phyloP scores from a whole-genome alignment of 768 basidiomycete species.

The Kwoniella sp. region DNA sequence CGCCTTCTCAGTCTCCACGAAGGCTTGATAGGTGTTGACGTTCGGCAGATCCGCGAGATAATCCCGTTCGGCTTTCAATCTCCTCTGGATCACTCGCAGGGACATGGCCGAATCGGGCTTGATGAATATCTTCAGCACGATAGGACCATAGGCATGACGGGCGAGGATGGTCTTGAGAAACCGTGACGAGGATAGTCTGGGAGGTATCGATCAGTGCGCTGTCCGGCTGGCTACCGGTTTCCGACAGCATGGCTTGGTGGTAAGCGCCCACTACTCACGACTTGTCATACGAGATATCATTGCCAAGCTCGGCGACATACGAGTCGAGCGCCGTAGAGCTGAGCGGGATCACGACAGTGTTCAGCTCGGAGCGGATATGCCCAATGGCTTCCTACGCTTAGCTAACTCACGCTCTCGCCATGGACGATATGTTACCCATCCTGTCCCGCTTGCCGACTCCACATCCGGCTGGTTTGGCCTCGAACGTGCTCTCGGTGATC shows the following conservation, averaged over 20 bases:
- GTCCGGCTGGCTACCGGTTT: too few species aligned
- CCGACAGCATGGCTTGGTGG: neutral
- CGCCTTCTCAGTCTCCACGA: slow-evolving; percentile 91
- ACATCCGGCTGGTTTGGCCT: too few species aligned
- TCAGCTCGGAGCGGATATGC: neutral
- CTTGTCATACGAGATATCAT: slow-evolving; percentile 81
- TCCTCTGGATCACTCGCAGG: slow-evolving; percentile 65
- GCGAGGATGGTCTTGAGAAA: slow-evolving; percentile 84
- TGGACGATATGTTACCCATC: slow-evolving; percentile 49
- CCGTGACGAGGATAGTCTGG: slow-evolving; percentile 65
- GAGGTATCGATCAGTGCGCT: too few species aligned
- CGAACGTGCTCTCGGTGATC: too few species aligned
- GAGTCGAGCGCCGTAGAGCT: slow-evolving; percentile 68
- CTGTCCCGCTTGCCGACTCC: neutral
- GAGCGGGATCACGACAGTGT: neutral
- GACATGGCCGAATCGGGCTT: slow-evolving; percentile 85
- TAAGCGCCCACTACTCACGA: slow-evolving; percentile 64
- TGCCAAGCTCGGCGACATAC: slow-evolving; percentile 80
- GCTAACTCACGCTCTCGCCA: slow-evolving; percentile 47
- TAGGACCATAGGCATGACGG: slow-evolving; percentile 71
- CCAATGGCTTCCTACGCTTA: neutral
- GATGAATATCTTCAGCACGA: slow-evolving; percentile 91
- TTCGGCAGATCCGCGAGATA: slow-evolving; percentile 77
- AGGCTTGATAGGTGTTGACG: slow-evolving; percentile 79
- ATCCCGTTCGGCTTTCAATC: slow-evolving; percentile 85